Evolutionary conservation across 805 yeast genomes (phyloP), one percentile per base, ranked within the genome.

Genomic region (Suhomyces sp.): DNA sequence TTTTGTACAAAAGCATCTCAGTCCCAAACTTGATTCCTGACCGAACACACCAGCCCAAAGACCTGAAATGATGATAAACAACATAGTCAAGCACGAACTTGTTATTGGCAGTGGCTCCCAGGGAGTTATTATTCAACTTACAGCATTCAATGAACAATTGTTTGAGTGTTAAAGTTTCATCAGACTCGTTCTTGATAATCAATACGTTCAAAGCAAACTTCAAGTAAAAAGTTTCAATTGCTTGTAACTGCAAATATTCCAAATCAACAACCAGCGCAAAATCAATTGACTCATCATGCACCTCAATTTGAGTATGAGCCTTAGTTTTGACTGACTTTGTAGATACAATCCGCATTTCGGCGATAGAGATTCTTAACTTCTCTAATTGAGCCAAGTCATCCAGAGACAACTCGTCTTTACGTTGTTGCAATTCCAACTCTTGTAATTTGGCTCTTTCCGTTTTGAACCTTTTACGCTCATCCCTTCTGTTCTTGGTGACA

Each of bases 1-100:
- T 69, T 35, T 82, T 78, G 57, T 93, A 93, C 4, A 93, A 66
- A 6, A 93, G 62, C 58, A 68, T 83, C 50, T 90, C 95, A n/a
- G 85, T 75, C 2, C 96, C 96, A 58, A 93, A 93, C 58, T 93
- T 93, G 38, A 88, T 76, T 0, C 98, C 98, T 0, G 90, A 77
- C 39, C 95, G 71, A 2, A 83, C 93, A 65, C 97, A 91, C 97
- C 98, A 93, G 0, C 97, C 97, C 17, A 77, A 70, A 0, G 96
- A 81, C 34, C 95, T 72, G 60, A 79, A 90, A 55, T 91, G 88
- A 53, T 88, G 95, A 51, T 90, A 91, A 1, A 76, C 90, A 4
- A 78, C 79, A 49, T 84, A 91, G 30, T 74, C 70, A 2, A 70
- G 43, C 2, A 83, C 48, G 42, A 82, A 77, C 17, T 50, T 37